Evolutionary conservation across 257 asterid genomes (phyloP).

Genomic region (Fraxinus excelsior): DNA sequence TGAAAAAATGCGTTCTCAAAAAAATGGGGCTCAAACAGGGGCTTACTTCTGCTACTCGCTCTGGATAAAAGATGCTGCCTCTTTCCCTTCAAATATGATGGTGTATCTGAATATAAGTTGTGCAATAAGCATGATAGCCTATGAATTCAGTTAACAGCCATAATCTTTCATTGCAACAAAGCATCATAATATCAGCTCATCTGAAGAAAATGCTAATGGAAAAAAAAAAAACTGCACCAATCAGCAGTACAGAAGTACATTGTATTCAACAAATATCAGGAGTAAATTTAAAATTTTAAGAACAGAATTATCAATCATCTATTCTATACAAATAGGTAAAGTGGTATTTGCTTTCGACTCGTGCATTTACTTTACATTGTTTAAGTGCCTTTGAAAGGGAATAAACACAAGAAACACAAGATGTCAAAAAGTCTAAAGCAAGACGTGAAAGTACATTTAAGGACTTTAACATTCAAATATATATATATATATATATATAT

Average conservation of each 20-base stretch:
- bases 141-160: neutral
- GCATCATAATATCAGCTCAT: neutral
- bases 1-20: too few relatives aligned
- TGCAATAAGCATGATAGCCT: neutral
- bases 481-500: too few relatives aligned
- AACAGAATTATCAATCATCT: neutral
- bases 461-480: neutral
- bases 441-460: neutral
- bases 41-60: neutral
- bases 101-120: too few relatives aligned
- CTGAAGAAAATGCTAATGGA: neutral
- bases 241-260: too few relatives aligned
- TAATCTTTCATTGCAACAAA: too few relatives aligned
- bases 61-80: neutral
- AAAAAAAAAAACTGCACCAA: too few relatives aligned
- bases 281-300: neutral
- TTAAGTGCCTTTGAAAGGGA: too few relatives aligned
- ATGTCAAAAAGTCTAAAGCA: neutral
- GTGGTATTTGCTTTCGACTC: neutral
- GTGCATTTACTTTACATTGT: neutral
- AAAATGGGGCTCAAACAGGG: too few relatives aligned
- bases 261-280: neutral
- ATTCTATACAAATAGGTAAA: neutral
- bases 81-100: neutral
- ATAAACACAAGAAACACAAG: neutral